phyloP scores from a whole-genome alignment of 148 eudicot genomes.

The Dianthus caryophyllus region DNA sequence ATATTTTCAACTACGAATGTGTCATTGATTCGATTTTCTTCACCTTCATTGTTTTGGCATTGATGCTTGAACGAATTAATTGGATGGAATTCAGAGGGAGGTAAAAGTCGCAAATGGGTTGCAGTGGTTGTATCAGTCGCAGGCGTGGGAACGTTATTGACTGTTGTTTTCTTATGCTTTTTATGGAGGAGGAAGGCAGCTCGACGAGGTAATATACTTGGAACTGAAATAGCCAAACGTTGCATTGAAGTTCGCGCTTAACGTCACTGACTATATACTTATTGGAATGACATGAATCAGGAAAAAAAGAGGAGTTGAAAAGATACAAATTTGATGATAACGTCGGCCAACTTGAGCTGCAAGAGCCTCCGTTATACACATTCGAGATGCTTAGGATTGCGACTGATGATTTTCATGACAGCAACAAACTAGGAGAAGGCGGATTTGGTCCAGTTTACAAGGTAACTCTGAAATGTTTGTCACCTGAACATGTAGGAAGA shows the following conservation, averaged over 20 bases:
- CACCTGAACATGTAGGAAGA: background rate
- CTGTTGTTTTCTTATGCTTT: constrained; percentile 14
- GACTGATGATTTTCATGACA: constrained; percentile 27
- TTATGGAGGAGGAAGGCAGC: constrained; percentile 9
- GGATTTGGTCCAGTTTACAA: constrained; percentile 48
- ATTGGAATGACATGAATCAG: constrained; percentile 14
- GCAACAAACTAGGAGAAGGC: constrained; percentile 37
- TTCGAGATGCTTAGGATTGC: constrained; percentile 26
- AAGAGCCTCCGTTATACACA: constrained; percentile 36
- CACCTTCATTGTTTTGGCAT: too few relatives aligned
- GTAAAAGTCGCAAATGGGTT: constrained; percentile 9
- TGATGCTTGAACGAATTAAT: constrained; percentile 11
- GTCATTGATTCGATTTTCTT: background rate
- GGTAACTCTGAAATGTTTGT: constrained; percentile 31
- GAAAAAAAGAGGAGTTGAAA: constrained; percentile 19
- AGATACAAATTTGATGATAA: constrained; percentile 18
- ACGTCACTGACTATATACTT: background rate
- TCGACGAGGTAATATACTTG: constrained; percentile 25
- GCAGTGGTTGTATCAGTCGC: constrained; percentile 23
- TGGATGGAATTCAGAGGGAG: constrained; percentile 21
- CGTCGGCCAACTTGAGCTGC: constrained; percentile 19
- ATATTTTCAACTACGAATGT: background rate
- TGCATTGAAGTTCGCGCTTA: background rate
- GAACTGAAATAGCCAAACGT: background rate
- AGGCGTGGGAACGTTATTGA: constrained; percentile 12